phyloP scores from a whole-genome alignment of 192 early-diverging fungal genomes.

The Backusella morwellensis region DNA sequence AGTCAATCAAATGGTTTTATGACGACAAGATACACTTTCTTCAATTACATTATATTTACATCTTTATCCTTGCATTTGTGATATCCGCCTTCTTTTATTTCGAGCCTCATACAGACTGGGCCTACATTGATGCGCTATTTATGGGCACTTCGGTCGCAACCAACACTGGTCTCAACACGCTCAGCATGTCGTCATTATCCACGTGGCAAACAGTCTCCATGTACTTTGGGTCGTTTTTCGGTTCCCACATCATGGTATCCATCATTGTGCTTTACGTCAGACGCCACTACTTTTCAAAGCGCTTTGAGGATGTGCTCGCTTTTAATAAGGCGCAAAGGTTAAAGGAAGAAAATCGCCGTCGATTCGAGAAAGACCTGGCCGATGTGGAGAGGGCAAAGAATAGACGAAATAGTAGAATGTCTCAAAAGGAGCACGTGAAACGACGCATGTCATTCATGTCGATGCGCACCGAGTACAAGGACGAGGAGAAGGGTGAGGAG shows the following conservation, averaged over 20 bases:
- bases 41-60: constrained; percentile 35
- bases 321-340: constrained; percentile 22
- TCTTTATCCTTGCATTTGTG: constrained; percentile 20
- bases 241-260: constrained; percentile 25
- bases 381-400: background rate
- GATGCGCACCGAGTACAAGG: background rate
- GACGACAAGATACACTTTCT: constrained; percentile 30
- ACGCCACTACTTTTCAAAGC: constrained; percentile 28
- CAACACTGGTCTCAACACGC: constrained; percentile 32
- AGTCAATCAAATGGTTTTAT: constrained; percentile 12
- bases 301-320: constrained; percentile 27
- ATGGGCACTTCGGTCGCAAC: constrained; percentile 25
- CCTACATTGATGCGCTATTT: constrained; percentile 34
- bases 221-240: constrained; percentile 24
- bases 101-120: constrained; percentile 22
- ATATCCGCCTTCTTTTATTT: constrained; percentile 19
- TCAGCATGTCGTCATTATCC: constrained; percentile 17
- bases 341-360: constrained; percentile 14
- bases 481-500: background rate
- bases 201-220: constrained; percentile 18
- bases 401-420: background rate
- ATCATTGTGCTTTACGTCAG: constrained; percentile 24
- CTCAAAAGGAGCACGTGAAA: background rate
- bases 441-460: constrained; percentile 14
- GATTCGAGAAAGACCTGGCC: background rate